Base-by-base conservation (phyloP, 2,329 filamentous ascomycete species). In the Trichoderma sp. region DNA sequence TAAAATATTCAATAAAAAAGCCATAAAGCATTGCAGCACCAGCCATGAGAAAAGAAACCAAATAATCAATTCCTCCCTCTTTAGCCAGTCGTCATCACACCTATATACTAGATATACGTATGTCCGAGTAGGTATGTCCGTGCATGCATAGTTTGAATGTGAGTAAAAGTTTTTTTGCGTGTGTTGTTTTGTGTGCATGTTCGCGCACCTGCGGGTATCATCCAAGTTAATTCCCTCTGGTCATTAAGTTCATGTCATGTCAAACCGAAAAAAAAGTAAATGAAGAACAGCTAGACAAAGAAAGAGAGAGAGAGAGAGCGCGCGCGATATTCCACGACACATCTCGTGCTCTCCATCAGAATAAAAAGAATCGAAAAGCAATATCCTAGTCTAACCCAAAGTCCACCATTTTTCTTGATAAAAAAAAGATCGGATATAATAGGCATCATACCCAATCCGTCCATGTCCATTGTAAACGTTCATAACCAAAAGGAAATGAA, bases 211-310 rank as follows among this genome's bases (percentile, higher is more conserved):
- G 63, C 58, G 68, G 68, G 68, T 70, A 69, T 59, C 57, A 65
- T 68, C 68, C 61, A 60, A 69, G 70, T 49, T 68, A 57, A 62
- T 61, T 52, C 56, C 63, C 57, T 68, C 65, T 60, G 21, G 47
- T 60, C 65, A 68, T 60, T 37, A 60, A 11, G 52, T 27, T 68
- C 49, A 31, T 63, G 5, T 57, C 52, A 56, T 52, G 29, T 29
- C 37, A n/a, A n/a, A 53, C n/a, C 37, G 40, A 53, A 43, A 64
- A 43, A 14, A 35, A 13, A 35, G 33, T 1, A 35, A 35, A 3
- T 14, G 11, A 5, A 14, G 10, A 33, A 35, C 5, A 49, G n/a
- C 52, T 40, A 43, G 52, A 27, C 11, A 27, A 40, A 53, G 14
- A 21, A 16, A 53, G 1, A 43, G 52, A 21, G 10, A 43, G 14